phyloP scores from a whole-genome alignment of 108 stramenopile genomes.

The Fragilaria radians region DNA sequence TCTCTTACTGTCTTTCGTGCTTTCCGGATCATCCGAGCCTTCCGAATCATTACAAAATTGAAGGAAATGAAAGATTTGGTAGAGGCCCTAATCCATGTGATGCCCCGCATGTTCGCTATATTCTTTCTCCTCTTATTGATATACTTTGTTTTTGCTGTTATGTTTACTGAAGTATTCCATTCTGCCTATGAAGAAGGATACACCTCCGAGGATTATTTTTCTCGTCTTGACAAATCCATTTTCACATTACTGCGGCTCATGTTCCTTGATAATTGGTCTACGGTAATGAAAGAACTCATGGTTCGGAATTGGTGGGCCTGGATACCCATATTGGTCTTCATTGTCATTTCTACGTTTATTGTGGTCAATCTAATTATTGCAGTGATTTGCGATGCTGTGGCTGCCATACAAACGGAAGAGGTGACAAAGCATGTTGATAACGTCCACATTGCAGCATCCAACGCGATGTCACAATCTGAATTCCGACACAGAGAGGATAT shows the following conservation, averaged over 20 bases:
- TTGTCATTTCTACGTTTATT: conserved; percentile 61
- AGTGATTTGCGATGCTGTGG: conserved; percentile 70
- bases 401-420: conserved; percentile 18
- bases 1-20: conserved; percentile 10
- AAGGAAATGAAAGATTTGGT: conserved; percentile 23
- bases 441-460: neutral
- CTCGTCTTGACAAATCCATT: conserved; percentile 30
- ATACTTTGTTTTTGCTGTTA: conserved; percentile 61
- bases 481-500: neutral
- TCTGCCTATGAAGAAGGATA: conserved; percentile 11
- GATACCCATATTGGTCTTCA: conserved; percentile 47
- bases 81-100: conserved; percentile 43
- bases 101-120: conserved; percentile 57
- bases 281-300: conserved; percentile 33
- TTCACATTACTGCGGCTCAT: conserved; percentile 56
- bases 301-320: conserved; percentile 45
- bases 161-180: conserved; percentile 57
- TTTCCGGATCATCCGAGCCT: conserved; percentile 25
- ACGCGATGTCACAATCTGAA: neutral
- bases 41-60: conserved; percentile 21
- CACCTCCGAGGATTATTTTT: conserved; percentile 39
- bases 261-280: conserved; percentile 56
- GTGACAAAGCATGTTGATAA: neutral
- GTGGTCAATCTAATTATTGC: conserved; percentile 76
- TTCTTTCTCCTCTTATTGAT: conserved; percentile 36